Base-by-base conservation (phyloP, 139 green algal genomes). In the Volvox reticuliferus region DNA sequence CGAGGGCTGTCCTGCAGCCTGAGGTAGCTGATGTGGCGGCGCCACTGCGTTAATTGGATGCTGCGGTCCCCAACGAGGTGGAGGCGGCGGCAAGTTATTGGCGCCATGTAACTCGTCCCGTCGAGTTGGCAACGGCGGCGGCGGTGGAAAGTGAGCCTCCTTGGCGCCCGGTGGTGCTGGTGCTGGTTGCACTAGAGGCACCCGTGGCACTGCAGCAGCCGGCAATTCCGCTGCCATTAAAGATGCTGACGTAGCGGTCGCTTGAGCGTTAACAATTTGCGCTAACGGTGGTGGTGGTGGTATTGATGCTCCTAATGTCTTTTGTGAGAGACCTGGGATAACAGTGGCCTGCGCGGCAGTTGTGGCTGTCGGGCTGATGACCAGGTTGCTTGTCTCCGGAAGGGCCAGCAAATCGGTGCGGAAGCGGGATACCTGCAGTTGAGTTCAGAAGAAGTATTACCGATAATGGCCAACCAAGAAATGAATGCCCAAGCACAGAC, bases 331-430 rank as follows among this genome's bases (percentile, higher is more conserved):
- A 9, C 44, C 44, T 55, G 44, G 44, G 9, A 55, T 9, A 55
- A 14, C 9, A 28, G 78, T 30, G 35, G 30, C 30, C 20, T 81
- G 55, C 20, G 68, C 80, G 14, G 89, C 86, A 5, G 36, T 35
- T 14, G 82, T 69, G 76, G 90, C 90, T 20, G 92, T 78, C 20
- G 82, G 32, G 24, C 22, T 63, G 82, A 35, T 20, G 63, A 78
- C 32, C 28, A 82, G 69, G 69, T 71, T 89, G 85, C 32, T 73
- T 0, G 96, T 98, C 33, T 97, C 95, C 0, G 96, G 95, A 24
- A 98, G 92, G 2, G 91, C 82, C 3, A 98, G 63, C 77, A 95
- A 89, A 91, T 98, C 96, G 3, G 93, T 96, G 32, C 92, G 92
- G 92, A 96, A 97, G 71, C 93, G 93, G 6, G 93, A 93, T 73